Conservation (phyloP, 257 asterid genomes). For the Knoxia roxburghii region DNA sequence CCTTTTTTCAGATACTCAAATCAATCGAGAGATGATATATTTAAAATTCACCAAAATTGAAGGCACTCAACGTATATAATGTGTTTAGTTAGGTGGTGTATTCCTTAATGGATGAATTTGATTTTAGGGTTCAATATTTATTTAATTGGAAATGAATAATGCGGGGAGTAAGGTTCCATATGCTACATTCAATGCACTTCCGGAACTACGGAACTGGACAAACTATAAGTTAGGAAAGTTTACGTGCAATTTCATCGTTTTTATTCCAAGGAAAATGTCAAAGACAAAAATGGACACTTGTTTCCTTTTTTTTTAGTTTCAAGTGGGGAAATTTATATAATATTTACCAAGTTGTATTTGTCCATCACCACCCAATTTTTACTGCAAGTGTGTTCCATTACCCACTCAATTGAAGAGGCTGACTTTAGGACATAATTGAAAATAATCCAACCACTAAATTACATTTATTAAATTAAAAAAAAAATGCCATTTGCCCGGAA, state of each 20-base stretch:
- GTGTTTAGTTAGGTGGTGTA: no score
- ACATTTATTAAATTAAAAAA: background rate
- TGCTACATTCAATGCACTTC: slow-evolving; percentile 26
- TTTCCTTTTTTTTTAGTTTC: background rate
- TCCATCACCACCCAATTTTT: no score
- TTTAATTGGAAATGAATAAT: background rate
- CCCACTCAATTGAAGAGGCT: background rate
- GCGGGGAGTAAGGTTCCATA: slow-evolving; percentile 15
- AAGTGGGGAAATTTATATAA: slow-evolving; percentile 1
- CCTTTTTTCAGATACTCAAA: no score
- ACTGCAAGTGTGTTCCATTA: no score
- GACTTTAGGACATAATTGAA: background rate
- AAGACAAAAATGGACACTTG: background rate
- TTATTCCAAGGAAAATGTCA: slow-evolving; percentile 11
- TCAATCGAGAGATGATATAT: no score
- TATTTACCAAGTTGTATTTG: no score
- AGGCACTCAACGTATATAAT: no score
- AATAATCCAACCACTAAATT: no score
- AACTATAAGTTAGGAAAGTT: background rate
- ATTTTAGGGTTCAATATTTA: no score
- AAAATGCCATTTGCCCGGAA: no score
- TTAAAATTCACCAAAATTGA: no score
- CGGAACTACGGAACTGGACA: slow-evolving; percentile 1
- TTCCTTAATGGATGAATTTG: no score
- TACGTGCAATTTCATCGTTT: background rate